These are phyloP conservation scores for Fusarium sp. DNA, from an alignment of 2,329 filamentous ascomycete species.

Conservation along the genomic window DNA sequence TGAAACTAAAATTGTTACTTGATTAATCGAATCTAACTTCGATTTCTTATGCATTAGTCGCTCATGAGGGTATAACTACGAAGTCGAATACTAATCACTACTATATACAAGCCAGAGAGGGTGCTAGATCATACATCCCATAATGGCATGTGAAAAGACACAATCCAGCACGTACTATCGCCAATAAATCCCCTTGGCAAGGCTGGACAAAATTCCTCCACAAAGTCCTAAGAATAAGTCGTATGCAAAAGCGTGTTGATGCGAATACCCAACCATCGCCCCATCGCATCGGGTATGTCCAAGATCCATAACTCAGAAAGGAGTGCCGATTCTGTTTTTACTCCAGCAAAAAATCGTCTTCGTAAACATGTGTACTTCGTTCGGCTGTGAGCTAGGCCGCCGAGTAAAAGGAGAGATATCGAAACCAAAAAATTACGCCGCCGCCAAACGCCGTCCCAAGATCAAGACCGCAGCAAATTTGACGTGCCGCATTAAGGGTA, in stretches of 20 bases:
- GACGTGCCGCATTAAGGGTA: conserved; percentile 55
- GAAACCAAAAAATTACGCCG: conserved; percentile 47
- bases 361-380: conserved; percentile 51
- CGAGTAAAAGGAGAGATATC: conserved; percentile 51
- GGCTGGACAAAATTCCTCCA: conserved; percentile 25
- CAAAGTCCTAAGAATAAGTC: conserved; percentile 35
- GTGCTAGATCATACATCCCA: conserved; percentile 23
- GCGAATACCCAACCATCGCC: conserved; percentile 45
- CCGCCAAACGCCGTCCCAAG: conserved; percentile 48
- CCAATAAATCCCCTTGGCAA: conserved; percentile 39
- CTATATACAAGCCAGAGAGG: conserved; percentile 49
- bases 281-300: conserved; percentile 26
- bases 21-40: conserved; percentile 48
- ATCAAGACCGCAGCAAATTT: conserved; percentile 32
- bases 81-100: conserved; percentile 54
- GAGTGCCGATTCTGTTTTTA: conserved; percentile 39
- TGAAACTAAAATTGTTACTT: conserved; percentile 12
- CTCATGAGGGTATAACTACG: conserved; percentile 58
- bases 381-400: conserved; percentile 47
- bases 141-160: conserved; percentile 42
- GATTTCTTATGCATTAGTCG: conserved; percentile 53
- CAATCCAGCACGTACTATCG: conserved; percentile 41
- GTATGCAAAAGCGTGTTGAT: conserved; percentile 43
- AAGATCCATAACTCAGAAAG: conserved; percentile 30
- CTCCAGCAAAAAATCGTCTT: conserved; percentile 47